Evolutionary conservation across 2,329 filamentous ascomycete species (phyloP).

Genomic region (Capronia coronata): DNA sequence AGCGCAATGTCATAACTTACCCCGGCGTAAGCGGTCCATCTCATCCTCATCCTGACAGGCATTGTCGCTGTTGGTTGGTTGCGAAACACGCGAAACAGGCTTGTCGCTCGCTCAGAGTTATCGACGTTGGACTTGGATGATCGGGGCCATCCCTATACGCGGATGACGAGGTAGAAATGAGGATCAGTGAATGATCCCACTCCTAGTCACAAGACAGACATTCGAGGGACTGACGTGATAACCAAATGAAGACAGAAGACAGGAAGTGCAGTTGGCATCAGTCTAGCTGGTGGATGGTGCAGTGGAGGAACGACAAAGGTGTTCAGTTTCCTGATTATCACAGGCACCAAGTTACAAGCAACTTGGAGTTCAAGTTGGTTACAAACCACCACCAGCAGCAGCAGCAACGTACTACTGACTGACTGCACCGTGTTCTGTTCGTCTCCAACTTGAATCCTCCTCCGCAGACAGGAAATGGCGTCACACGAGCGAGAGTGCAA

Average conservation of each 20-base stretch:
- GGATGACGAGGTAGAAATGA: neutral
- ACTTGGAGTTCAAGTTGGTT: neutral
- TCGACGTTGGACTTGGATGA: neutral
- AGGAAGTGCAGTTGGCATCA: neutral
- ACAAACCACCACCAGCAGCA: too few species aligned
- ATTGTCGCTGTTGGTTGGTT: slow-evolving; percentile 8
- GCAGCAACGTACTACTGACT: too few species aligned
- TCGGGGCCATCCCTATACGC: slow-evolving; percentile 5
- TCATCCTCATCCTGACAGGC: slow-evolving; percentile 35
- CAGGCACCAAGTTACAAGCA: neutral
- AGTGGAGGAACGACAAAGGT: too few species aligned
- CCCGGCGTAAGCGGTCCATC: slow-evolving; percentile 47
- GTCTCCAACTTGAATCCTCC: neutral
- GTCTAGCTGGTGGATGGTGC: neutral
- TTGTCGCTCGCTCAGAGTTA: slow-evolving; percentile 3
- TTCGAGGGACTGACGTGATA: neutral
- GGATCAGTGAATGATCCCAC: neutral
- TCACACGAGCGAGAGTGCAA: slow-evolving; percentile 1
- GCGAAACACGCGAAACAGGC: neutral
- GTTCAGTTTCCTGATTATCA: slow-evolving; percentile 14
- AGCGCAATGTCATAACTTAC: slow-evolving; percentile 34
- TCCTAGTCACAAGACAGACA: neutral
- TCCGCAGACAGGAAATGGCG: slow-evolving; percentile 1
- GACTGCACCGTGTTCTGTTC: too few species aligned
- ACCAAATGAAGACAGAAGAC: too few species aligned